phyloP scores from a whole-genome alignment of 2,329 filamentous ascomycete species.

The Escovopsis weberi region DNA sequence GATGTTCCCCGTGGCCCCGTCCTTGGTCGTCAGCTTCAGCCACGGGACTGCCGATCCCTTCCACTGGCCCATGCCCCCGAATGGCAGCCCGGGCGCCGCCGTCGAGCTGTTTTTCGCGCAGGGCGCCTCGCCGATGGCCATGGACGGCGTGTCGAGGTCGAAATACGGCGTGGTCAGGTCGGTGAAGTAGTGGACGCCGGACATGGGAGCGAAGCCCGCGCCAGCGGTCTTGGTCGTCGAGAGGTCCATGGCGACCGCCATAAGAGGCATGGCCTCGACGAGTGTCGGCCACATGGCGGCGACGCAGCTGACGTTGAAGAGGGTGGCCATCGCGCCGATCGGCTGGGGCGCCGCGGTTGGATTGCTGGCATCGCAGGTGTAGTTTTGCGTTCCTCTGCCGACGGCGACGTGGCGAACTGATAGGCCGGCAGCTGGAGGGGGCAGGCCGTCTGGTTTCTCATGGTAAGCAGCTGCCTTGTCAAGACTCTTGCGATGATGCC shows the following conservation, averaged over 20 bases:
- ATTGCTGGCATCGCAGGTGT: conserved; percentile 59
- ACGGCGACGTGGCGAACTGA: conserved; percentile 64
- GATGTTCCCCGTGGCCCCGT: conserved; percentile 43
- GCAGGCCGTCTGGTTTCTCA: conserved; percentile 33
- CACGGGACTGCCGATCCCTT: conserved; percentile 63
- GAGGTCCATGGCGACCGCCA: conserved; percentile 54
- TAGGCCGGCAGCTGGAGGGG: conserved; percentile 44
- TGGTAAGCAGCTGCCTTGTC: background rate
- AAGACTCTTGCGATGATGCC: background rate
- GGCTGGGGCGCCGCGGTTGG: conserved; percentile 46
- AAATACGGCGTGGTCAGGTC: conserved; percentile 62
- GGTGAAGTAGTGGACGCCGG: conserved; percentile 72
- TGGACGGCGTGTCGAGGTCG: conserved; percentile 47
- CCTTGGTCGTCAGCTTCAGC: conserved; percentile 52
- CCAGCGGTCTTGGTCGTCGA: conserved; percentile 27
- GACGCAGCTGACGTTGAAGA: conserved; percentile 80
- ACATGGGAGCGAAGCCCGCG: conserved; percentile 47
- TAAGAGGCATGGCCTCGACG: conserved; percentile 46
- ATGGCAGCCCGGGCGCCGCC: conserved; percentile 40
- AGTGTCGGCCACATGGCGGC: conserved; percentile 55
- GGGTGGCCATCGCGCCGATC: conserved; percentile 62
- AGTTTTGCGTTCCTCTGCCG: conserved; percentile 86
- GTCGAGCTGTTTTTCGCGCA: conserved; percentile 48
- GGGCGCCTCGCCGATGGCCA: conserved; percentile 42
- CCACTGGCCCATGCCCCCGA: conserved; percentile 40